Base-by-base conservation (phyloP, 768 basidiomycete species). In the Rhizopogon sp. region DNA sequence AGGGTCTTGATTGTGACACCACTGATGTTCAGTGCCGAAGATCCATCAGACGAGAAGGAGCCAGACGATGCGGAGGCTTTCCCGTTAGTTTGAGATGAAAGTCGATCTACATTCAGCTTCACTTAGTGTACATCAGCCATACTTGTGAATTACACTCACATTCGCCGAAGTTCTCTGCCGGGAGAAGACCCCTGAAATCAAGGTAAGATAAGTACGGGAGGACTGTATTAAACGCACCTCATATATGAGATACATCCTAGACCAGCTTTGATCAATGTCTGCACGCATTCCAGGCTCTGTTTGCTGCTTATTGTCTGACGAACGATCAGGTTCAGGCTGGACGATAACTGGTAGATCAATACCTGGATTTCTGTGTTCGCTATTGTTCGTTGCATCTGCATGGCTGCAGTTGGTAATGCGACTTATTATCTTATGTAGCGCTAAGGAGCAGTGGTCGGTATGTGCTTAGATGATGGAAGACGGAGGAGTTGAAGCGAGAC, bases 211-310 rank as follows among this genome's bases (percentile, higher is more conserved):
- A 37, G 35, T 25, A 37, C 16, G 7, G 14, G 37, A 49, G 20
- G 20, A 22, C 14, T 22, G 22, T 25, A 49, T 8, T 46, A 49
- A 9, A 40, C 56, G 33, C 59, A 83, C 89, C 89, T 81, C 55
- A 92, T 70, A 67, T 85, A 92, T 14, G 88, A 81, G 53, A 92
- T 88, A 53, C 87, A 87, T 0, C 87, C 87, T 43, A 92, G 67
- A 9, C 87, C 85, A 8, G 89, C 87, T 56, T 76, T 78, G 6
- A 92, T 72, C 42, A 92, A 73, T 10, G 87, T 89, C 62, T 90
- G 81, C 10, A 91, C 81, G 17, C 84, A 83, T 41, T 79, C 78
- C 51, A 90, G 70, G 62, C 88, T 90, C 58, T 88, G 85, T 3
- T 72, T 72, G 14, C 72, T 76, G 31, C 71, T 82, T 31, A 84